Evolutionary conservation across 495 filamentous ascomycete genomes (phyloP).

Genomic region (Chlorociboria aeruginascens): DNA sequence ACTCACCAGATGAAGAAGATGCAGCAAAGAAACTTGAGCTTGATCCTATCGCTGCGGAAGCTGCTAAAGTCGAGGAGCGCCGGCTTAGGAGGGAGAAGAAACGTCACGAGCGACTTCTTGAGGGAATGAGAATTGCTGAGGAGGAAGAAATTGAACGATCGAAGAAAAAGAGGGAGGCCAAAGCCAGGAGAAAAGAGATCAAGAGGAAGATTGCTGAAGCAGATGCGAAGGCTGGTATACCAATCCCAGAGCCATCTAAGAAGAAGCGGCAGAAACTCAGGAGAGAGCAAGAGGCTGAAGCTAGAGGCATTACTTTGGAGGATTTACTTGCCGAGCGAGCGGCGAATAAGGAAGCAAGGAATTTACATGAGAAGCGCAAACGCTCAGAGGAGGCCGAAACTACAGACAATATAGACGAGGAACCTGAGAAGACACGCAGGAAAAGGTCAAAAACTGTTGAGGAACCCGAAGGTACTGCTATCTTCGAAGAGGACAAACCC

Average conservation of each 20-base stretch:
- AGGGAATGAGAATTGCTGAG: background rate
- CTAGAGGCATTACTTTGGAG: background rate
- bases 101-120: background rate
- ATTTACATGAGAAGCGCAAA: slow-evolving; percentile 3
- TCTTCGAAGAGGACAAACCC: background rate
- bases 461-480: background rate
- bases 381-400: slow-evolving; percentile 7
- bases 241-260: too few relatives aligned
- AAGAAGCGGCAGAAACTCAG: too few relatives aligned
- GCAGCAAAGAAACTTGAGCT: background rate
- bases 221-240: background rate
- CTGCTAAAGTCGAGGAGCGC: background rate
- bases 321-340: background rate
- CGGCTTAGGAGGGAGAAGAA: background rate
- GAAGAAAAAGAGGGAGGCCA: slow-evolving; percentile 1
- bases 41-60: background rate
- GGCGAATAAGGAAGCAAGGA: background rate
- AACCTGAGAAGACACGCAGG: background rate
- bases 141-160: background rate
- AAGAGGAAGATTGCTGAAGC: background rate
- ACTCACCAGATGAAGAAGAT: background rate
- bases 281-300: background rate
- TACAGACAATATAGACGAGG: background rate
- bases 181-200: background rate
- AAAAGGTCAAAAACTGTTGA: background rate